Conservation (phyloP, 169 alveolate genomes). For the Perkinsus marinus region DNA sequence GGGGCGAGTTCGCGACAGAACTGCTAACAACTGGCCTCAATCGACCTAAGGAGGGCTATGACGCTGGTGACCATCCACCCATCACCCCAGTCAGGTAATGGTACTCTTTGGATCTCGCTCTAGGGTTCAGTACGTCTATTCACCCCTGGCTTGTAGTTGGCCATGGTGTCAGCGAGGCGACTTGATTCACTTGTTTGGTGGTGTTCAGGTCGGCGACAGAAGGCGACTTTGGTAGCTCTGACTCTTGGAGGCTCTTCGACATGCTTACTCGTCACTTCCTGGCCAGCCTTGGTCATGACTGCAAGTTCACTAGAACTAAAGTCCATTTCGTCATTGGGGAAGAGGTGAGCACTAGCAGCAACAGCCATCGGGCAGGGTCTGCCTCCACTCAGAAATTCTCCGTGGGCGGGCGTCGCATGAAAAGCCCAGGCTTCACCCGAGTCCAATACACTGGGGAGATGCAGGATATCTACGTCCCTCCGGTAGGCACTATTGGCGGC, state of each 20-base stretch:
- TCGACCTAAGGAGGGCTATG: conserved; percentile 57
- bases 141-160: too few relatives aligned
- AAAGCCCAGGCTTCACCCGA: conserved; percentile 61
- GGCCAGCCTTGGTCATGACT: conserved; percentile 65
- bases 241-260: conserved; percentile 61
- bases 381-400: conserved; percentile 42
- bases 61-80: conserved; percentile 93
- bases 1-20: conserved; percentile 46
- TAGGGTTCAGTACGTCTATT: too few relatives aligned
- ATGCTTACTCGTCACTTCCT: conserved; percentile 66
- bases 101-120: too few relatives aligned
- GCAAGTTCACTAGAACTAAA: conserved; percentile 46
- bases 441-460: conserved; percentile 25
- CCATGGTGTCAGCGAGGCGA: too few relatives aligned
- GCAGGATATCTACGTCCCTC: conserved; percentile 38
- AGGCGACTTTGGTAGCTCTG: conserved; percentile 42
- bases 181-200: too few relatives aligned
- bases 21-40: conserved; percentile 34
- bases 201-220: conserved; percentile 46
- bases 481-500: conserved; percentile 24
- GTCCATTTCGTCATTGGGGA: conserved; percentile 45
- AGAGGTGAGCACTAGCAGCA: too few relatives aligned
- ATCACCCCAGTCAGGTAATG: conserved; percentile 68
- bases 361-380: too few relatives aligned
- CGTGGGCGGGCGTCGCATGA: conserved; percentile 46